Evolutionary conservation across 805 yeast species (phyloP).

Genomic region (Metschnikowia amazonensis): DNA sequence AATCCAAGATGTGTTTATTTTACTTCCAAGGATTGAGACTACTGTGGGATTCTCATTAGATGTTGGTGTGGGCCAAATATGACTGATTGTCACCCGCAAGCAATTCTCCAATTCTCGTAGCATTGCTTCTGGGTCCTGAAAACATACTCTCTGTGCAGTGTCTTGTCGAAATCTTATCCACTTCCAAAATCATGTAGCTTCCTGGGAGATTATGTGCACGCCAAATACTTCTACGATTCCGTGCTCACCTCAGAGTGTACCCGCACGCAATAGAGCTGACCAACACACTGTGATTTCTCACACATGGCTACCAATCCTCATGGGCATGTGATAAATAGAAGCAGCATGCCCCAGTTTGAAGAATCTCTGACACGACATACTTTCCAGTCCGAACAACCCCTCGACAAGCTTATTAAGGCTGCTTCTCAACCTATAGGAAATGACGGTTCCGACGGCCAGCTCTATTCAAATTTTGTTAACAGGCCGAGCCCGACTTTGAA

Average conservation of each 20-base stretch:
- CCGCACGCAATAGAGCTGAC: neutral
- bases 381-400: neutral
- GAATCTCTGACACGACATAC: neutral
- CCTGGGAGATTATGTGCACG: neutral
- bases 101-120: neutral
- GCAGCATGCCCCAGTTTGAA: neutral
- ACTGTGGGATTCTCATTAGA: neutral
- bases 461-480: neutral
- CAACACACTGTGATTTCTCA: neutral
- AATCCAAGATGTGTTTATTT: neutral
- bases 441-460: neutral
- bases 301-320: constrained; percentile 3
- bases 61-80: neutral
- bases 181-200: neutral
- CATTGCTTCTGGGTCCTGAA: neutral
- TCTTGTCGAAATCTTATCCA: neutral
- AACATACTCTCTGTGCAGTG: too few relatives aligned
- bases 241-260: neutral
- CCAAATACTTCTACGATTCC: neutral
- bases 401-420: neutral
- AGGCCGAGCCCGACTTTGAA: neutral
- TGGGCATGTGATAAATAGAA: neutral
- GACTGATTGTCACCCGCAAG: neutral
- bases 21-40: neutral
- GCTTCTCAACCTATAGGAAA: neutral